These are phyloP conservation scores for Hansenula lynferdii DNA, from an alignment of 1,139 yeast species.

Conservation along the genomic window DNA sequence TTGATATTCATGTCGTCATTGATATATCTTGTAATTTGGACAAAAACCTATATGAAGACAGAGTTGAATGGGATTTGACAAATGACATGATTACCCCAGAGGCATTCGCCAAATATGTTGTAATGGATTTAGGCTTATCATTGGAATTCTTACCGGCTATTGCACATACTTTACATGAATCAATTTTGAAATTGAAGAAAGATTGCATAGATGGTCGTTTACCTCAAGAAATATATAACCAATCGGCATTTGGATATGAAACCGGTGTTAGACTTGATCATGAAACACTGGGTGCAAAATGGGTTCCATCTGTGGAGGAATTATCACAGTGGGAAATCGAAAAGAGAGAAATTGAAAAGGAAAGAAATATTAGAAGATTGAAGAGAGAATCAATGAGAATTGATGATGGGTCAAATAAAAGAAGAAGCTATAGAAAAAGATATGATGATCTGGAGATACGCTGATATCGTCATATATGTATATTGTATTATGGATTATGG, in stretches of 20 bases:
- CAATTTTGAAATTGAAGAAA: slow-evolving; percentile 67
- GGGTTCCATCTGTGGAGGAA: slow-evolving; percentile 88
- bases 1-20: slow-evolving; percentile 69
- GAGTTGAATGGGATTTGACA: slow-evolving; percentile 87
- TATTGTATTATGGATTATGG: background rate
- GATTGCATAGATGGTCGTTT: slow-evolving; percentile 80
- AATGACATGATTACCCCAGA: slow-evolving; percentile 74
- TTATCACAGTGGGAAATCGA: slow-evolving; percentile 92
- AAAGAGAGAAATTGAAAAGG: slow-evolving; percentile 91
- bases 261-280: slow-evolving; percentile 66
- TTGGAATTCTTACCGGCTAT: slow-evolving; percentile 90
- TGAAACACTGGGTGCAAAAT: slow-evolving; percentile 61
- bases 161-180: slow-evolving; percentile 82
- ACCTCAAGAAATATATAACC: slow-evolving; percentile 54
- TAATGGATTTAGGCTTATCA: slow-evolving; percentile 76
- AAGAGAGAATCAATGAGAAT: slow-evolving; percentile 84
- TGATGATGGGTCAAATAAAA: slow-evolving; percentile 42
- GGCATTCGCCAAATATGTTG: slow-evolving; percentile 74
- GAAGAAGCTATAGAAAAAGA: slow-evolving; percentile 48
- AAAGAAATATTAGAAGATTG: slow-evolving; percentile 82
- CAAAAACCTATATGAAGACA: slow-evolving; percentile 83
- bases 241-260: slow-evolving; percentile 52
- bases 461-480: background rate
- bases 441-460: slow-evolving; percentile 47
- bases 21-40: slow-evolving; percentile 81